Evolutionary conservation across 345 rosid genomes (phyloP), one percentile per base, ranked within the genome.

Genomic region (Bruguiera parviflora): DNA sequence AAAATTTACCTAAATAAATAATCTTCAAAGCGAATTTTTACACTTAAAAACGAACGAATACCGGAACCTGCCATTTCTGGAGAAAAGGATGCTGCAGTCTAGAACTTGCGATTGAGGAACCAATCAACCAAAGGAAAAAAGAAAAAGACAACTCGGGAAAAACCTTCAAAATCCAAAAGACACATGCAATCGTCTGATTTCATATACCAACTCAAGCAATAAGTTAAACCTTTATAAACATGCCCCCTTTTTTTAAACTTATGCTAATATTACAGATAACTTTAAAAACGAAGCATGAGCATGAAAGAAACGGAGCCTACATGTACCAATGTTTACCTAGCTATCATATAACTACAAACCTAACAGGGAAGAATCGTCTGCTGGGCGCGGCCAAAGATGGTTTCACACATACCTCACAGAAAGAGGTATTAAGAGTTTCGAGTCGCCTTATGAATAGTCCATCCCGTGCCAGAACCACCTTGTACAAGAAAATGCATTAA

Each of bases 221-320:
- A 24, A 0, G 59, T 22, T 1, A 10, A 55, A 25, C 25, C 25
- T n/a, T 66, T 72, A 77, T 80, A 73, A 75, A 83, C 80, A 75
- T 72, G 79, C 81, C 59, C 59, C 58, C 71, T 43, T 27, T 24
- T n/a, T 29, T 29, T 46, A 0, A 8, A 31, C 6, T 65, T 69
- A 43, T 3, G 43, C 67, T 69, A 65, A 73, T 65, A 82, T 79
- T 80, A 82, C 85, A 82, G 28, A 16, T 24, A 71, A 67, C 74
- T 60, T 65, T n/a, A n/a, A 43, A 80, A 64, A 58, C 73, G 70
- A 64, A 62, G 29, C 62, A 66, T 13, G 29, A 29, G 24, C 74
- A 77, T 25, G 66, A 57, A 58, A 65, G 66, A 64, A 73, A 58
- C 16, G 16, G 66, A 51, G 10, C 78, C 78, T 77, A 69, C 63